Percentiles rank a stretch among this genome's conserved stretches.
Evolutionary conservation across 176 grass and related monocot genomes (phyloP).

Genomic region (Pontederia crassipes): DNA sequence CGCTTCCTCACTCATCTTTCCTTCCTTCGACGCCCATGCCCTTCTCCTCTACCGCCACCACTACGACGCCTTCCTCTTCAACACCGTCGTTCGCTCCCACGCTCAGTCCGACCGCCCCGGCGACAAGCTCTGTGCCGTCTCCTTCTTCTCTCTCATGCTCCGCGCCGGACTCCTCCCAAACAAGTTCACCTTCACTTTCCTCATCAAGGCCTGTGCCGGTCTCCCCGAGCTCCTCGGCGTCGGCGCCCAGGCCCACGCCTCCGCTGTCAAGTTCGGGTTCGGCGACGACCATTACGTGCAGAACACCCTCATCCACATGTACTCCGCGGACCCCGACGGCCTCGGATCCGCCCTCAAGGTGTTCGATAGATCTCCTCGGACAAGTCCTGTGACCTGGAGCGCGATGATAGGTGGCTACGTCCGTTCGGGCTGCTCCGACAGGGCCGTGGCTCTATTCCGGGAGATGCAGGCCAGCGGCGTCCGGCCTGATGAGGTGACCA

Average conservation of each 20-base stretch:
- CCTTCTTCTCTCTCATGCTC: constrained; percentile 19
- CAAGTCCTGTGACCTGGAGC: constrained; percentile 52
- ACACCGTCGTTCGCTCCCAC: constrained; percentile 35
- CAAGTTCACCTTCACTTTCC: constrained; percentile 27
- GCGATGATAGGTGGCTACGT: constrained; percentile 67
- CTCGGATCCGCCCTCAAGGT: constrained; percentile 35
- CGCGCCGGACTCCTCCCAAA: constrained; percentile 5
- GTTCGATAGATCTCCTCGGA: constrained; percentile 45
- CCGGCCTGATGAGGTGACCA: constrained; percentile 32
- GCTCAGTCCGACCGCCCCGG: constrained; percentile 14
- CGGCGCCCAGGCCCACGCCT: constrained; percentile 16
- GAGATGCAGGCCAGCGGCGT: constrained; percentile 43
- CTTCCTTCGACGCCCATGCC: background rate
- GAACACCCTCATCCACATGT: constrained; percentile 25
- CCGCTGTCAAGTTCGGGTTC: constrained; percentile 11
- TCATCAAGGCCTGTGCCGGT: constrained; percentile 21
- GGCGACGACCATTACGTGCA: constrained; percentile 6
- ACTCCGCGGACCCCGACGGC: background rate
- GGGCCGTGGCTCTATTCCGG: constrained; percentile 41
- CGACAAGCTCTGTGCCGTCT: background rate
- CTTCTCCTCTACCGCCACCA: background rate
- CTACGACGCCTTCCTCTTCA: constrained; percentile 37
- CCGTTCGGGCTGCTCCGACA: constrained; percentile 28
- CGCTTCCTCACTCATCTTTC: constrained; percentile 6
- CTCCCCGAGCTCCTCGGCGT: background rate